Base-by-base conservation (phyloP, 257 asterid species). In the Mitragyna speciosa region DNA sequence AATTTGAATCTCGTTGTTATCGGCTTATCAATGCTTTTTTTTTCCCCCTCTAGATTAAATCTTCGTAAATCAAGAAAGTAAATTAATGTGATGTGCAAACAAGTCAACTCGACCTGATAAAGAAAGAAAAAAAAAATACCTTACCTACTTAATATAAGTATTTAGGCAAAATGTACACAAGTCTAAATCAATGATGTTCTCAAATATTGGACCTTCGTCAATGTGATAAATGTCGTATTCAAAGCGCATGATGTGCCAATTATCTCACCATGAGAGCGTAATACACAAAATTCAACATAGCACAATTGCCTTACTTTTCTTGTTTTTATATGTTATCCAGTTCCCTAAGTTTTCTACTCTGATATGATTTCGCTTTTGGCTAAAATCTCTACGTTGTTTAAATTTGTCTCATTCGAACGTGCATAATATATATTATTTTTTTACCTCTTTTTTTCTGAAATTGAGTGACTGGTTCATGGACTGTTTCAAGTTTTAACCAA, bases 301-400 rank as follows among this genome's bases (percentile, higher is more conserved):
- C 67, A 83, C 87, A 84, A 84, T 87, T 84, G 77, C 76, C 73
- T 76, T 73, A 82, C 89, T 83, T 88, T 54, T 54, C 26, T 85
- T 87, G 72, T 76, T 77, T 82, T 61, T 77, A 24, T 82, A 78
- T 80, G 80, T 77, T 85, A 84, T 85, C 87, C 63, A 72, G n/a
- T 61, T 77, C 61, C 73, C 76, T 16, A 84, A 76, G 76, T 85
- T 80, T 82, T 87, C 89, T 72, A 76, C 67, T 6, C 48, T 76
- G 20, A 70, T 82, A 89, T 89, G 90, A 89, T 89, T 89, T 86
- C 85, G 22, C 77, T 63, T 81, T 87, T 84, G 89, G 84, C 87
- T 80, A 69, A 81, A 71, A 76, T 36, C 63, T 73, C 61, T 82
- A 15, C 58, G 83, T 78, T 80, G 79, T 76, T 74, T 76, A 24